Conservation (phyloP, 441 rosid species). For the Adansonia gregorii region DNA sequence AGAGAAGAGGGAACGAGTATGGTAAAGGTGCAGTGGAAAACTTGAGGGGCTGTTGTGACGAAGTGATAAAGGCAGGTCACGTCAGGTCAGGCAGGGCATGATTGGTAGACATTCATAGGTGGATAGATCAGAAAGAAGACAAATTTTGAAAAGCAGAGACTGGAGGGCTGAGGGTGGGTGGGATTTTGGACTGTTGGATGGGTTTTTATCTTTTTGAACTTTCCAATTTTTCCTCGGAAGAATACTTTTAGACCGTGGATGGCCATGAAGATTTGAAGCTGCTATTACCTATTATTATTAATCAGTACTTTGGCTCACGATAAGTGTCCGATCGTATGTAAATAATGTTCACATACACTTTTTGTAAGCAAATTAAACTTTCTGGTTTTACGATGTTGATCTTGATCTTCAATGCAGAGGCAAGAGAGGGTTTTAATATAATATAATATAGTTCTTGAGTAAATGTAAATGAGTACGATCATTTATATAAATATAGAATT, state of each 20-base stretch:
- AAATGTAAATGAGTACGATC: conserved; percentile 6
- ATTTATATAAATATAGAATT: neutral
- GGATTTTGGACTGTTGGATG: conserved; percentile 16
- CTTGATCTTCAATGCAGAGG: neutral
- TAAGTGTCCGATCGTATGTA: conserved; percentile 29
- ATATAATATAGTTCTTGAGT: no score
- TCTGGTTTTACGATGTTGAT: neutral
- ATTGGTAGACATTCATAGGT: conserved; percentile 27
- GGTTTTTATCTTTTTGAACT: conserved; percentile 12
- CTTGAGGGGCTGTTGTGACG: neutral
- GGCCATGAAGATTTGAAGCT: conserved; percentile 10
- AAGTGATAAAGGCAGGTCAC: no score
- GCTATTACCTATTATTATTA: neutral
- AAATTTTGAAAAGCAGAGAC: conserved; percentile 26
- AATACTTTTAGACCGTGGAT: conserved; percentile 25
- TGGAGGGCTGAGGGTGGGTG: neutral
- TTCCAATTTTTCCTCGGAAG: neutral
- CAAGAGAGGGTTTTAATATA: neutral
- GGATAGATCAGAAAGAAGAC: conserved; percentile 22
- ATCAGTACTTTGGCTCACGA: conserved; percentile 19
- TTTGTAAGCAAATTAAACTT: neutral
- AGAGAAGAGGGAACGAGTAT: neutral
- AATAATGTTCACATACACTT: conserved; percentile 13
- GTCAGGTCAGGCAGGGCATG: neutral
- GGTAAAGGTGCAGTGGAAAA: no score